Evolutionary conservation across 345 rosid genomes (phyloP), one percentile per base, ranked within the genome.

Genomic region (Arabidopsis arenosa): DNA sequence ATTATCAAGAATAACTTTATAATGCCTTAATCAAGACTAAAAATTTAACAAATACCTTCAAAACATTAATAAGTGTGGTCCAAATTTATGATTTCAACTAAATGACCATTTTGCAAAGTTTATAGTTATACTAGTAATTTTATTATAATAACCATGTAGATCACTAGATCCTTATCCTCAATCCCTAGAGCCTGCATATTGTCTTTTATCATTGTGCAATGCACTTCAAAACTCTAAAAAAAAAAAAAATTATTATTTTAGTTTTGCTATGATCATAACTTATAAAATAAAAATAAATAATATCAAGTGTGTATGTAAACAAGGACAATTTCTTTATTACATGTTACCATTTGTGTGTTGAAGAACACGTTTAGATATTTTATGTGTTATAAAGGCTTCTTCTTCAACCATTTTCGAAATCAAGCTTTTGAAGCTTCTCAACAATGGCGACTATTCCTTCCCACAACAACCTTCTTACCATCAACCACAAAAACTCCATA

Each of bases 361-460:
- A 70, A 17, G 13, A 30, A 43, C 33, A 69, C 73, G 66, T 70
- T 70, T 17, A 21, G 3, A 58, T 45, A 45, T 33, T 15, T 0
- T 15, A 21, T 33, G 35, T 44, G 18, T 49, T 54, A 44, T 18
- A 70, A 49, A 39, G 36, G 0, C 2, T 15, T 17, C 9, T 56
- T 28, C 37, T 12, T 51, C 44, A 9, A n/a, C 4, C 51, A 54
- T 55, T 17, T 32, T 23, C 9, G 11, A 57, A 39, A 57, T 43
- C 32, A 57, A 63, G 80, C 80, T 70, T 70, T 30, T 55, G 1
- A 10, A 53, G 73, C 56, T 68, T 61, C 79, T 71, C 74, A 66
- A 56, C 66, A 58, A 88, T 86, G 90, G 86, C 92, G 33, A 39
- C 78, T 37, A 63, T 80, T 78, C 68, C 81, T 4, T 70, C 85